Evolutionary conservation across 116 monocot genomes (phyloP).

Genomic region (Phalaenopsis hybrid): DNA sequence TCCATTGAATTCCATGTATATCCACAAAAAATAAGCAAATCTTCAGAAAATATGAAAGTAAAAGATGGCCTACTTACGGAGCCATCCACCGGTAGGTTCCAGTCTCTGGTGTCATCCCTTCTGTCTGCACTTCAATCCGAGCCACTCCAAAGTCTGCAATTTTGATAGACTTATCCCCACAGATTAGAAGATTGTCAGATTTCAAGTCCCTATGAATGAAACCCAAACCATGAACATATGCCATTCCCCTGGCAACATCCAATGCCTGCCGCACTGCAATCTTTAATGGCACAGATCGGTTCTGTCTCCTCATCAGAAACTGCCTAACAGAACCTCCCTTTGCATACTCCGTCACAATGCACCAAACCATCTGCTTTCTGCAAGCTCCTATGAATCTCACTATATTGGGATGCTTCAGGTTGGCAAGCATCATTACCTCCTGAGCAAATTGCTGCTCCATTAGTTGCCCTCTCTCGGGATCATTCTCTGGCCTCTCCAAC

Average conservation of each 20-base stretch:
- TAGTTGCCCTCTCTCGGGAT: constrained; percentile 53
- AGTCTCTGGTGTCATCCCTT: constrained; percentile 98
- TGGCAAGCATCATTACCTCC: constrained; percentile 96
- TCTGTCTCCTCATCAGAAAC: constrained; percentile 72
- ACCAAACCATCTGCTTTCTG: constrained; percentile 91
- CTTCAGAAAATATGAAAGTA: neutral
- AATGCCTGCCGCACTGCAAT: constrained; percentile 88
- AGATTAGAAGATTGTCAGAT: constrained; percentile 85
- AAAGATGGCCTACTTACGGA: constrained; percentile 61
- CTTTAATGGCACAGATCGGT: constrained; percentile 67
- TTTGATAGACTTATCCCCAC: constrained; percentile 83
- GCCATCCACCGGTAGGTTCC: constrained; percentile 99
- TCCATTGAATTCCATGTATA: too few species aligned
- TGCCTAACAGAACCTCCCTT: constrained; percentile 89
- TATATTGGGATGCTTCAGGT: constrained; percentile 71
- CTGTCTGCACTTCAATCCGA: constrained; percentile 89
- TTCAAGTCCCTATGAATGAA: constrained; percentile 93
- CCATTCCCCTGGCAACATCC: constrained; percentile 97
- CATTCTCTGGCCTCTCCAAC: constrained; percentile 83
- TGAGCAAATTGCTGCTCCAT: constrained; percentile 98
- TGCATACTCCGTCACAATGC: constrained; percentile 95
- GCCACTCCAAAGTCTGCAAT: constrained; percentile 99
- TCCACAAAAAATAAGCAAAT: neutral
- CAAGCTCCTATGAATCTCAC: constrained; percentile 91
- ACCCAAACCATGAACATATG: constrained; percentile 80